These are phyloP conservation scores for Didymella segeticola DNA, from an alignment of 2,329 filamentous ascomycete genomes.

Conservation along the genomic window DNA sequence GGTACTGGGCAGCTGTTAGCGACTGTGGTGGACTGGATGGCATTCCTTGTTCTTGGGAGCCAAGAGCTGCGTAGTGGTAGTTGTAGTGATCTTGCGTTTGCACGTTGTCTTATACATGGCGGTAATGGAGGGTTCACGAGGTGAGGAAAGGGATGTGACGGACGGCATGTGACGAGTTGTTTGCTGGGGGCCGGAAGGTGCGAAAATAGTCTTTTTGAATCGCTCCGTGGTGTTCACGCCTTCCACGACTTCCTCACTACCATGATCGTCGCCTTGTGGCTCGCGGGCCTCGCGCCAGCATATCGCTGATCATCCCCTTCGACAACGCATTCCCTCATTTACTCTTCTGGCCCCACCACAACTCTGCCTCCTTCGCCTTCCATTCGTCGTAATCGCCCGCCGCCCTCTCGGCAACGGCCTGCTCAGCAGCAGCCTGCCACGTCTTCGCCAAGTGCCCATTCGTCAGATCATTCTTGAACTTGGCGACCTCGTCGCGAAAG, in stretches of 20 bases:
- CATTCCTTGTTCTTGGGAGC: too few relatives aligned
- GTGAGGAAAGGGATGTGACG: neutral
- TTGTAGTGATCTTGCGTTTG: neutral
- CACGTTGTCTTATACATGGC: neutral
- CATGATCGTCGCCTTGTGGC: neutral
- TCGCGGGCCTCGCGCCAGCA: neutral
- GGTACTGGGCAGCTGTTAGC: neutral
- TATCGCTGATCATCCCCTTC: neutral
- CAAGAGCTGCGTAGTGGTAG: neutral
- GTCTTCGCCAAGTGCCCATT: constrained; percentile 63
- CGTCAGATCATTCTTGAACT: constrained; percentile 63
- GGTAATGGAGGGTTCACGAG: neutral
- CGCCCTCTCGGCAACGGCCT: constrained; percentile 60
- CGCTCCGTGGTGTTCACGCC: neutral
- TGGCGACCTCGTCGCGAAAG: constrained; percentile 61
- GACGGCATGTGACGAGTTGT: constrained; percentile 6
- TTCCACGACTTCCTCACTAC: neutral
- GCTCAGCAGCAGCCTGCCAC: constrained; percentile 63
- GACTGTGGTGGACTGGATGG: neutral
- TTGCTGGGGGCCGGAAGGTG: constrained; percentile 3
- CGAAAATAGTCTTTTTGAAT: neutral
- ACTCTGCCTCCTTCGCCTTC: constrained; percentile 62
- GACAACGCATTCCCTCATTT: constrained; percentile 32
- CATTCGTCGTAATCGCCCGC: constrained; percentile 64
- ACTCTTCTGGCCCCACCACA: constrained; percentile 64